phyloP scores from a whole-genome alignment of 73 alveolate genomes.

The Loxodes magnus region DNA sequence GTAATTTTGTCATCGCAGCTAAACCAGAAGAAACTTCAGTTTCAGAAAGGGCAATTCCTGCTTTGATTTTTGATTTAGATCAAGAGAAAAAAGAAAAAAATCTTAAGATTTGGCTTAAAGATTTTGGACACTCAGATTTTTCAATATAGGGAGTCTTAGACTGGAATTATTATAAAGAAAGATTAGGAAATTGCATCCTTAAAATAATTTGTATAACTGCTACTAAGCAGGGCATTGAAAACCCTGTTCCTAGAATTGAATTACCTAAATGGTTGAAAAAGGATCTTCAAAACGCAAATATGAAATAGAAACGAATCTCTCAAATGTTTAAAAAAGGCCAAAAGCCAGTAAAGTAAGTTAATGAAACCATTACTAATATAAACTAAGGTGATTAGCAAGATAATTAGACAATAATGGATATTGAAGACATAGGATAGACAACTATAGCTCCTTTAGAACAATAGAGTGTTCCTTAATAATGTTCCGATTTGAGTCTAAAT shows the following conservation, averaged over 20 bases:
- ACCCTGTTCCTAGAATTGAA: slow-evolving; percentile 63
- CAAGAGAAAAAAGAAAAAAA: slow-evolving; percentile 73
- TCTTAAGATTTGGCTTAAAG: slow-evolving; percentile 95
- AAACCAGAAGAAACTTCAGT: slow-evolving; percentile 92
- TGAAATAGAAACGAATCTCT: too few species aligned
- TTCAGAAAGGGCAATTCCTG: slow-evolving; percentile 98
- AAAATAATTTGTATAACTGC: slow-evolving; percentile 85
- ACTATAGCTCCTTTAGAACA: too few species aligned
- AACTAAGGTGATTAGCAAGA: too few species aligned
- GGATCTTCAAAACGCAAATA: too few species aligned
- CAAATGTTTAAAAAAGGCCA: too few species aligned
- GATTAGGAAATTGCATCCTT: slow-evolving; percentile 80
- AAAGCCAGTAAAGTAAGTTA: too few species aligned
- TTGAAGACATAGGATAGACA: too few species aligned
- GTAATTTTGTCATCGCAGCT: slow-evolving; percentile 86
- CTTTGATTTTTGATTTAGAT: slow-evolving; percentile 84
- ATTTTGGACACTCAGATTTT: slow-evolving; percentile 60
- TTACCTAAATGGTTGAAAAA: slow-evolving; percentile 79
- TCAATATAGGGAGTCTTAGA: slow-evolving; percentile 95
- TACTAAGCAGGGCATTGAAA: slow-evolving; percentile 53
- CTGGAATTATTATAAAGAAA: slow-evolving; percentile 99
- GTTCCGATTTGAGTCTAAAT: too few species aligned
- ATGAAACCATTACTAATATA: too few species aligned
- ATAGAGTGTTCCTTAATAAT: too few species aligned
- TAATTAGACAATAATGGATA: too few species aligned